Base-by-base conservation (phyloP, 148 eudicot species). In the Camellia granthamiana region DNA sequence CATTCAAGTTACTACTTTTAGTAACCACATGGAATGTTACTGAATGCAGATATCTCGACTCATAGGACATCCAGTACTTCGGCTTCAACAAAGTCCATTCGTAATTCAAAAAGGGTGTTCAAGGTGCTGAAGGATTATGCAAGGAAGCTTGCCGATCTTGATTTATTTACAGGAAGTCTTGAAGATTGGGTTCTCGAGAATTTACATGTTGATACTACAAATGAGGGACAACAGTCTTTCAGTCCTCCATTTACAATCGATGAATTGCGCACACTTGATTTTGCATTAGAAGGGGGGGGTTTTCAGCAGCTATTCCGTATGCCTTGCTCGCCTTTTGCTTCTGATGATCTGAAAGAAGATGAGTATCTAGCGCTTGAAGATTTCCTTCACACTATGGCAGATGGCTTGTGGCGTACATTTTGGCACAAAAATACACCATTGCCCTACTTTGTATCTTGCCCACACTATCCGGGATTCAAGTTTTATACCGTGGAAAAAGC, bases 291-390 rank as follows among this genome's bases (percentile, higher is more conserved):
- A 71, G 90, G 88, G 60, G 84, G 90, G 58, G 79, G 83, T 78
- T 90, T 93, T 76, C 93, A 91, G 85, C 97, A 93, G 81, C 87
- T 93, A 69, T 88, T 88, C 56, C 93, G 97, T 12, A 93, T 93
- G 97, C 97, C 97, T 72, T 82, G 86, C 82, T 87, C 92, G 0
- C 81, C 90, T 52, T 83, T 86, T 30, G 62, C 82, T 47, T 78
- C 89, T 41, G 87, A 83, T 68, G 88, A 88, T 75, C 83, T 87
- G 7, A 90, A 90, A 90, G 93, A 91, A 84, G 93, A 86, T 42
- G 90, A 87, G 74, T 91, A 79, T 84, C 86, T 90, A 47, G 91
- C 97, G 21, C 78, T 93, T 21, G 94, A 90, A 79, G 94, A 91
- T 84, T 91, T 93, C 79, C 84, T 93, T 73, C 92, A 91, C 83